These are phyloP conservation scores for Pyricularia pennisetigena DNA, from an alignment of 2,329 filamentous ascomycete genomes.

Conservation along the genomic window DNA sequence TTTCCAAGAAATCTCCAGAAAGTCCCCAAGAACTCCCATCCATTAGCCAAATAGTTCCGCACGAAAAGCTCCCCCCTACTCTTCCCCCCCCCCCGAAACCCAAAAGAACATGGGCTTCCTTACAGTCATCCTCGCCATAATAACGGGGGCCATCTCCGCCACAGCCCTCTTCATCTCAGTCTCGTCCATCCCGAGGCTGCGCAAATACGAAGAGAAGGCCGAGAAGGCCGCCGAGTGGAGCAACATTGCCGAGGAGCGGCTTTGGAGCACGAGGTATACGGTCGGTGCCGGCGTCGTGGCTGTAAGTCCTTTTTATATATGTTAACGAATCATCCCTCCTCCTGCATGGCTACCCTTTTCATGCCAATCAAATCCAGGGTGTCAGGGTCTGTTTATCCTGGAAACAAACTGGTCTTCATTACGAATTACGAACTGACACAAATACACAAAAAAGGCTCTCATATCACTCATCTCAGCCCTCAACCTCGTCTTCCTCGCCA, in stretches of 20 bases:
- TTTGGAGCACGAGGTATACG: constrained; percentile 18
- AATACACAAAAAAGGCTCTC: constrained; percentile 1
- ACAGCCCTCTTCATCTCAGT: constrained; percentile 14
- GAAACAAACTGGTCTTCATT: background rate
- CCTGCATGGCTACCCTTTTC: background rate
- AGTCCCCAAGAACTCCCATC: too few relatives aligned
- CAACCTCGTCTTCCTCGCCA: constrained; percentile 9
- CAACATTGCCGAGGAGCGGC: constrained; percentile 14
- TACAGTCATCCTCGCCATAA: background rate
- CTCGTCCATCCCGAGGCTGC: constrained; percentile 18
- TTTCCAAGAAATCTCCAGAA: too few relatives aligned
- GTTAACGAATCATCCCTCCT: too few relatives aligned
- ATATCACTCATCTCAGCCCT: constrained; percentile 12
- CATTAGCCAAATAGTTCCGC: background rate
- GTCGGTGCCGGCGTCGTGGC: constrained; percentile 17
- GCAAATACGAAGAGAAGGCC: constrained; percentile 17
- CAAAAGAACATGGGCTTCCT: background rate
- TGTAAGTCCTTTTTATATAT: constrained; percentile 8
- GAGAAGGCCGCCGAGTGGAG: constrained; percentile 21
- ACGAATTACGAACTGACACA: background rate
- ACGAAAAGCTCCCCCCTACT: background rate
- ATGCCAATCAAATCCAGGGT: background rate
- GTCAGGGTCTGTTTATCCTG: background rate
- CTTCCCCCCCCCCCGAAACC: background rate
- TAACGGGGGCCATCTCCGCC: constrained; percentile 7